Conservation (phyloP, 495 filamentous ascomycete species). For the Penicillium bialowiezense region DNA sequence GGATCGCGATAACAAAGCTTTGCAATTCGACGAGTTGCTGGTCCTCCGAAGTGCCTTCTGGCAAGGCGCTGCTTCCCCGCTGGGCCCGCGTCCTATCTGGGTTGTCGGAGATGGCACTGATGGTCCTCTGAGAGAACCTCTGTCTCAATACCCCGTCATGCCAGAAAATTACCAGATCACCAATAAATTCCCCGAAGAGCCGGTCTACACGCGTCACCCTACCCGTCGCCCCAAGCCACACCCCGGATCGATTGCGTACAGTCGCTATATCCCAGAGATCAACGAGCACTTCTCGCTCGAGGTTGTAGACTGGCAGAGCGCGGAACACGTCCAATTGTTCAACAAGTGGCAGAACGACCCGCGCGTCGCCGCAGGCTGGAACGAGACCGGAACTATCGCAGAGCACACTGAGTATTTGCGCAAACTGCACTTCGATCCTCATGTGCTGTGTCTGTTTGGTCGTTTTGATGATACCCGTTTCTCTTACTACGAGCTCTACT, state of each 20-base stretch:
- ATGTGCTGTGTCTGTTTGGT: slow-evolving; percentile 59
- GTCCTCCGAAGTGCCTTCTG: slow-evolving; percentile 54
- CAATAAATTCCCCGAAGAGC: slow-evolving; percentile 45
- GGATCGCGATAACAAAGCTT: slow-evolving; percentile 17
- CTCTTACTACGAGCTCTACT: slow-evolving; percentile 70
- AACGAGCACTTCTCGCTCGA: slow-evolving; percentile 64
- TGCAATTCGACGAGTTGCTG: slow-evolving; percentile 25
- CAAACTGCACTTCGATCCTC: slow-evolving; percentile 58
- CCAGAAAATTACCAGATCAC: slow-evolving; percentile 57
- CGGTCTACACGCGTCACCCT: slow-evolving; percentile 55
- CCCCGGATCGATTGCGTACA: slow-evolving; percentile 61
- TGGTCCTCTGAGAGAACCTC: slow-evolving; percentile 29
- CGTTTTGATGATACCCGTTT: slow-evolving; percentile 59
- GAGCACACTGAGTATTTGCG: slow-evolving; percentile 62
- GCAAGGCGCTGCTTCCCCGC: slow-evolving; percentile 65
- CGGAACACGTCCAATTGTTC: slow-evolving; percentile 57
- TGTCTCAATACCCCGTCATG: slow-evolving; percentile 48
- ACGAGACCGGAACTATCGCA: slow-evolving; percentile 61
- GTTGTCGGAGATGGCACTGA: slow-evolving; percentile 36
- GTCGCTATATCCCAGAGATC: slow-evolving; percentile 65
- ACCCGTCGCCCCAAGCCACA: slow-evolving; percentile 57
- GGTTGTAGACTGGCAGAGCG: slow-evolving; percentile 54
- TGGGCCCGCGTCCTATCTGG: slow-evolving; percentile 62
- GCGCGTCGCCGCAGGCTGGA: slow-evolving; percentile 67
- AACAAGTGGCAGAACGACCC: slow-evolving; percentile 70